A percentile compares a stretch with the other conserved stretches of the same genome.
Evolutionary conservation across 192 early-diverging fungal genomes (phyloP).

Genomic region (Gryganskiella cystojenkinii): DNA sequence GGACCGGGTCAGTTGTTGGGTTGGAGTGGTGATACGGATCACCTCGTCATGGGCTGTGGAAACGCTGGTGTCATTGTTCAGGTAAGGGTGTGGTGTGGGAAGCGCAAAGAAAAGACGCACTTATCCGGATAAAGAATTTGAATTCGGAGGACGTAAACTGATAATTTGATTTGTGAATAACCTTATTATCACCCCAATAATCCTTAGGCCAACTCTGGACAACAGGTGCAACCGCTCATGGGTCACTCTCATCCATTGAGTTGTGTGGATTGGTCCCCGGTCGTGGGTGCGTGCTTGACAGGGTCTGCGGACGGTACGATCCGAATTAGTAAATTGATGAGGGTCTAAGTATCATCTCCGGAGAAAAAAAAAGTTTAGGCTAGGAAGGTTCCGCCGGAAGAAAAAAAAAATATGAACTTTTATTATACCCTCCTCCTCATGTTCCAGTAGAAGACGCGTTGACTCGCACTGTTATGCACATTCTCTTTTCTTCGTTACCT

Average conservation of each 20-base stretch:
- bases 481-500: too few relatives aligned
- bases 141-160: too few relatives aligned
- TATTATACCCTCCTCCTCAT: not conserved
- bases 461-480: too few relatives aligned
- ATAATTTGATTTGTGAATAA: too few relatives aligned
- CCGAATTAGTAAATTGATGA: conserved; percentile 62
- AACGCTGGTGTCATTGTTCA: conserved; percentile 61
- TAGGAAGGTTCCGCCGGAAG: too few relatives aligned
- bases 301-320: conserved; percentile 64
- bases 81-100: conserved; percentile 24
- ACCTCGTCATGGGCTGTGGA: conserved; percentile 59
- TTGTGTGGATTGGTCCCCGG: conserved; percentile 64
- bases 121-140: too few relatives aligned
- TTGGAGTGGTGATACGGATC: conserved; percentile 66
- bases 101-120: too few relatives aligned
- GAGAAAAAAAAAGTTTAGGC: not conserved
- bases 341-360: conserved; percentile 32
- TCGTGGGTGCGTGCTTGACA: conserved; percentile 58
- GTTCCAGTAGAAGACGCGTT: too few relatives aligned
- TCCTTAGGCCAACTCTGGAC: conserved; percentile 50
- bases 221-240: conserved; percentile 55
- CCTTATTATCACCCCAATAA: not conserved
- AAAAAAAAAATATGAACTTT: not conserved
- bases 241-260: conserved; percentile 56
- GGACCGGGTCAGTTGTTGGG: conserved; percentile 60